phyloP scores from a whole-genome alignment of 2,329 filamentous ascomycete genomes.

The Lachnellula hyalina region DNA sequence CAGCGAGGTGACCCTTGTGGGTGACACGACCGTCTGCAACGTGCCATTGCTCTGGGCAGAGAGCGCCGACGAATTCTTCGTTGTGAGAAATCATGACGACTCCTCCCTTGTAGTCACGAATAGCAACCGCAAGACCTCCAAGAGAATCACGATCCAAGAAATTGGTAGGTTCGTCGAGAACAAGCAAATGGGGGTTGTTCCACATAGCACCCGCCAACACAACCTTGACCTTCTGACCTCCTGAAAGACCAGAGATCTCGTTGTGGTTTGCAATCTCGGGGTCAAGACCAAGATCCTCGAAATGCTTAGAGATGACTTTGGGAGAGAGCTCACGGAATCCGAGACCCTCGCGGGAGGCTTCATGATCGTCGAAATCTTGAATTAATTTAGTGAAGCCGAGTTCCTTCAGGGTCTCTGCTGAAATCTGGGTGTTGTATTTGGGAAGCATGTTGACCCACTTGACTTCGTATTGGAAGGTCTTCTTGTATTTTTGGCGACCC shows the following conservation, averaged over 20 bases:
- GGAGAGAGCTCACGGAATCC: constrained; percentile 92
- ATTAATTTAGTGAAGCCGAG: constrained; percentile 89
- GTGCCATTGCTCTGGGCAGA: constrained; percentile 95
- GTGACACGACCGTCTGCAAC: constrained; percentile 83
- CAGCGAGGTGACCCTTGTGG: constrained; percentile 70
- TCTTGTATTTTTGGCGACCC: constrained; percentile 98
- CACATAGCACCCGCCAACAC: constrained; percentile 95
- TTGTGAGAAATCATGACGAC: constrained; percentile 99
- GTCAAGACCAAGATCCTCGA: constrained; percentile 92
- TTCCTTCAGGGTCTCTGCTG: constrained; percentile 81
- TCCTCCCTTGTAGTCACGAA: constrained; percentile 95
- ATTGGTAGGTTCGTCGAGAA: constrained; percentile 98
- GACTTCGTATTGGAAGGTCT: constrained; percentile 96
- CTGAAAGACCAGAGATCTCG: constrained; percentile 90
- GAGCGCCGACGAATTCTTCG: constrained; percentile 94
- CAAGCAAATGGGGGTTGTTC: constrained; percentile 97
- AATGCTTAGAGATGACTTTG: constrained; percentile 93
- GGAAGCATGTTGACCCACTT: constrained; percentile 89
- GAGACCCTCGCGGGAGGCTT: constrained; percentile 95
- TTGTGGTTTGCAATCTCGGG: constrained; percentile 99
- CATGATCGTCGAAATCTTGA: constrained; percentile 98
- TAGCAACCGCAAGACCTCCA: constrained; percentile 93
- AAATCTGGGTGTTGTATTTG: constrained; percentile 90
- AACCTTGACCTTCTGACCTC: constrained; percentile 98
- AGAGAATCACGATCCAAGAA: constrained; percentile 98